These are phyloP conservation scores for Arthrinium puccinioides DNA, from an alignment of 2,329 filamentous ascomycete genomes.

Conservation along the genomic window DNA sequence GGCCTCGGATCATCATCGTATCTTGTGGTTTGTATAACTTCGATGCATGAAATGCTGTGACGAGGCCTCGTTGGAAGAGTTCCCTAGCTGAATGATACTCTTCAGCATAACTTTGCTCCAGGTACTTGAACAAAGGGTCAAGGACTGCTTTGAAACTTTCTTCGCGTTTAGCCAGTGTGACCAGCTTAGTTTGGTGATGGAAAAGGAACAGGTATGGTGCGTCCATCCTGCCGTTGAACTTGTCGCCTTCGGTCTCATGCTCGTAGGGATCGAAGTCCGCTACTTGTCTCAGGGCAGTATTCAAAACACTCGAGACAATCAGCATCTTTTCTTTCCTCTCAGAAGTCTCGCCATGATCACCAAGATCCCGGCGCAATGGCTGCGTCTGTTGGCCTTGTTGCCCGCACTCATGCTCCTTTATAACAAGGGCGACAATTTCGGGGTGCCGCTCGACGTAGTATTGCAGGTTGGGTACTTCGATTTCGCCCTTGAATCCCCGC, in stretches of 20 bases:
- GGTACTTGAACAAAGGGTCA: not conserved
- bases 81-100: not conserved
- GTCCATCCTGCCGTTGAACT: not conserved
- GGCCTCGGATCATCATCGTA: not conserved
- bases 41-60: not conserved
- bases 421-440: not conserved
- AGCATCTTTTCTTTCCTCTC: not conserved
- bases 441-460: not conserved
- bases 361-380: not conserved
- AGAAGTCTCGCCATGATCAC: too few species aligned
- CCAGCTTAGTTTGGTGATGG: not conserved
- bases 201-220: not conserved
- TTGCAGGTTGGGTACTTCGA: not conserved
- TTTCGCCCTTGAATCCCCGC: not conserved
- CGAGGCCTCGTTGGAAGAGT: not conserved
- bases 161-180: not conserved
- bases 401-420: not conserved
- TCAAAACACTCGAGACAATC: not conserved
- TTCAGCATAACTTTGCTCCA: not conserved
- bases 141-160: not conserved
- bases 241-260: rapidly evolving
- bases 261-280: not conserved
- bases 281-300: not conserved
- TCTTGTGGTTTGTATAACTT: not conserved
- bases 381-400: not conserved